Percentiles rank a stretch among this genome's conserved stretches.
phyloP scores from a whole-genome alignment of 805 yeast species.

The Jamesozyma gamospora region DNA sequence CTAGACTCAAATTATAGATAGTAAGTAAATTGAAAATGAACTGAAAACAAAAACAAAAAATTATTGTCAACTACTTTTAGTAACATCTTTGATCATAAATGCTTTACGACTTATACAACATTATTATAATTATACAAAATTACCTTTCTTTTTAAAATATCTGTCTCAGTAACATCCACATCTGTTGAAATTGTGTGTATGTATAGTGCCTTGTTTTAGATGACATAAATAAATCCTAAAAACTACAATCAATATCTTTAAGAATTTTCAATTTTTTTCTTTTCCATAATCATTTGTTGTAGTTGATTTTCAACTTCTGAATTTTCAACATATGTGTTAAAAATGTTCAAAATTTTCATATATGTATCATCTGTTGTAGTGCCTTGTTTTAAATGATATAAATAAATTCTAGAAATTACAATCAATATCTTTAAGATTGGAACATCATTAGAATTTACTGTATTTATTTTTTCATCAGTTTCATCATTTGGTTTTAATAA shows the following conservation, averaged over 20 bases:
- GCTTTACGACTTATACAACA: too few relatives aligned
- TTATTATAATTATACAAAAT: too few relatives aligned
- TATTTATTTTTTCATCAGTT: not conserved
- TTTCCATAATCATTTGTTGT: slow-evolving; percentile 31
- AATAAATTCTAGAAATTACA: slow-evolving; percentile 55
- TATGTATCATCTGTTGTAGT: slow-evolving; percentile 32
- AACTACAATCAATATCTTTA: slow-evolving; percentile 54
- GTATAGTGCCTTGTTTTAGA: slow-evolving; percentile 28
- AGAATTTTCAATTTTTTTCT: slow-evolving; percentile 33
- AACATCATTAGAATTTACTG: not conserved
- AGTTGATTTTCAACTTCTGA: slow-evolving; percentile 31
- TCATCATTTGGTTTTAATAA: slow-evolving; percentile 15
- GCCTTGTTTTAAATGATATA: slow-evolving; percentile 36
- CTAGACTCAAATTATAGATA: too few relatives aligned
- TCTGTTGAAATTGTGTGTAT: too few relatives aligned
- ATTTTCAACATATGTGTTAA: slow-evolving; percentile 33
- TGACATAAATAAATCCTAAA: slow-evolving; percentile 55
- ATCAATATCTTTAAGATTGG: slow-evolving; percentile 62
- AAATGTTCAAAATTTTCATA: slow-evolving; percentile 31
- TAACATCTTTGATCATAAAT: too few relatives aligned
- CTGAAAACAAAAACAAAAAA: too few relatives aligned
- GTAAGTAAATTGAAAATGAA: too few relatives aligned
- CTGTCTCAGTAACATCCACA: too few relatives aligned
- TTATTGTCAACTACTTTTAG: too few relatives aligned
- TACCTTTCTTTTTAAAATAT: too few relatives aligned